Conservation (phyloP, 352 stramenopile species). For the Thalassiosira ordinaria region DNA sequence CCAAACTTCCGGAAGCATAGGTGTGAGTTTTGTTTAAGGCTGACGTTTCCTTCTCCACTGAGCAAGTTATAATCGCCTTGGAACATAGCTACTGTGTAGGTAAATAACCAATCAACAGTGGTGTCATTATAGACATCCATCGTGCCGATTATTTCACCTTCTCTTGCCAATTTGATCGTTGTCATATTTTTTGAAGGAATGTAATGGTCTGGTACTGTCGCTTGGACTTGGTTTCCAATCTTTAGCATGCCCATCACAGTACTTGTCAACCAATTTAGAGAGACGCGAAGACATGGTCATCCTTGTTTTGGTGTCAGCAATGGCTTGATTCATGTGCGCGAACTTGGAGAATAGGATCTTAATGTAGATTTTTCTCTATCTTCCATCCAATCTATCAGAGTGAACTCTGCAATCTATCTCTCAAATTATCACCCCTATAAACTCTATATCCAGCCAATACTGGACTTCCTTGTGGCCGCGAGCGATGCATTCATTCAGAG, state of each 20-base stretch:
- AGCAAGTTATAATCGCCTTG: background rate
- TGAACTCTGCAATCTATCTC: too few species aligned
- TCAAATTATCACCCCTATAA: too few species aligned
- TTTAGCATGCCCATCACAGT: background rate
- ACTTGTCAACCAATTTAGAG: background rate
- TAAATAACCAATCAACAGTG: background rate
- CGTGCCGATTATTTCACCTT: too few species aligned
- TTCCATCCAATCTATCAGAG: too few species aligned
- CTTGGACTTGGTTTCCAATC: too few species aligned
- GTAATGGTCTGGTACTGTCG: background rate
- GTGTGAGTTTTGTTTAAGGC: background rate
- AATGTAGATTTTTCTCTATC: background rate
- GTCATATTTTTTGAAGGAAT: constrained; percentile 2
- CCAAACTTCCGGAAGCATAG: background rate
- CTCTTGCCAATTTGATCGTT: background rate
- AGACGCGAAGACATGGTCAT: background rate
- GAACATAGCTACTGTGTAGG: background rate
- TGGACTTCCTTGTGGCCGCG: background rate
- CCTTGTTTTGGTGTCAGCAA: background rate
- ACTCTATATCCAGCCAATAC: too few species aligned
- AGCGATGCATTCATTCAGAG: constrained; percentile 2
- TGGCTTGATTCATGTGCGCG: background rate
- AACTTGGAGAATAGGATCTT: background rate
- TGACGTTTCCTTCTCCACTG: background rate
- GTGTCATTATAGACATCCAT: background rate